A percentile compares a stretch with the other conserved stretches of the same genome.
phyloP scores from a whole-genome alignment of 2,329 filamentous ascomycete genomes.

The Fonsecaea nubica region DNA sequence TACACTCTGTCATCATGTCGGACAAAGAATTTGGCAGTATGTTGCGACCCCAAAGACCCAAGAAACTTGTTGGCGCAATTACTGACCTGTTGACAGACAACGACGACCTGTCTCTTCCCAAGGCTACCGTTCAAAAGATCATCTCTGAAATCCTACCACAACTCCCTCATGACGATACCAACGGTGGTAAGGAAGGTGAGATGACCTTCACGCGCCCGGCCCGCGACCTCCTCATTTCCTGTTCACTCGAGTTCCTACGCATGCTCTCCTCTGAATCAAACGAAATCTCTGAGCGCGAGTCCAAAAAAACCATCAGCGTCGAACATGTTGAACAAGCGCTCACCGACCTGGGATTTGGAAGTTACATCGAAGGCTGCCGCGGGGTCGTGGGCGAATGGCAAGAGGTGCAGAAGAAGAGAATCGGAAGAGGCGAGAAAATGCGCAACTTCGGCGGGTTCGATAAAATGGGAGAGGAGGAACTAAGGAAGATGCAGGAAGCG shows the following conservation, averaged over 20 bases:
- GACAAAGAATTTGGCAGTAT: slow-evolving; percentile 59
- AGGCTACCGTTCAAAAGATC: slow-evolving; percentile 78
- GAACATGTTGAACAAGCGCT: slow-evolving; percentile 97
- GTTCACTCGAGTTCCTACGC: slow-evolving; percentile 98
- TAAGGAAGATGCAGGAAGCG: slow-evolving; percentile 86
- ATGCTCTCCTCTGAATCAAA: slow-evolving; percentile 98
- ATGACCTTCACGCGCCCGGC: slow-evolving; percentile 84
- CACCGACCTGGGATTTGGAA: slow-evolving; percentile 87
- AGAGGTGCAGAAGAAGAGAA: slow-evolving; percentile 81
- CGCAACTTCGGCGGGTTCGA: slow-evolving; percentile 96
- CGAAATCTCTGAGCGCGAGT: slow-evolving; percentile 97
- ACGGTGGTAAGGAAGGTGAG: slow-evolving; percentile 57
- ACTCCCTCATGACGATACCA: slow-evolving; percentile 37
- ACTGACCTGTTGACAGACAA: slow-evolving; percentile 49
- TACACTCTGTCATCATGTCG: slow-evolving; percentile 53
- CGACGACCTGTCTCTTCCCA: slow-evolving; percentile 67
- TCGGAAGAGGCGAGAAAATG: slow-evolving; percentile 76
- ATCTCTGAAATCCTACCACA: slow-evolving; percentile 86
- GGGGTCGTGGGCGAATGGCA: slow-evolving; percentile 91
- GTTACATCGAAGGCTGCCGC: slow-evolving; percentile 87
- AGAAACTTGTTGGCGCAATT: background rate
- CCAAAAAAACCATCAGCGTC: slow-evolving; percentile 98
- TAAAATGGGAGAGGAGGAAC: slow-evolving; percentile 87
- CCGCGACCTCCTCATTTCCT: slow-evolving; percentile 93
- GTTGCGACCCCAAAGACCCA: background rate